Evolutionary conservation across 2,329 filamentous ascomycete genomes (phyloP).

Genomic region (Diaporthe capsici): DNA sequence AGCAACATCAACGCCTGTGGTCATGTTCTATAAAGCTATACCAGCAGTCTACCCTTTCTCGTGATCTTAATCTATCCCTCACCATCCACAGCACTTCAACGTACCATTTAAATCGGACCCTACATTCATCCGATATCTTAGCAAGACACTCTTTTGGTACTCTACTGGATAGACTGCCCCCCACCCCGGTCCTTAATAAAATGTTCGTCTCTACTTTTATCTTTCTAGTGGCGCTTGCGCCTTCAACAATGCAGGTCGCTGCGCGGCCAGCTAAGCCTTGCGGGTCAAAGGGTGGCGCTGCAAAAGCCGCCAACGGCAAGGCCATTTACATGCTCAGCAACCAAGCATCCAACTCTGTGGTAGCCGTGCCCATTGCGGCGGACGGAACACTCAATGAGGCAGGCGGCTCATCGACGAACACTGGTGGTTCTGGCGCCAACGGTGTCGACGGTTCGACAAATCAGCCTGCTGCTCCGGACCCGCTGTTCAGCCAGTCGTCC

Average conservation of each 20-base stretch:
- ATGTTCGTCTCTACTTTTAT: slow-evolving; percentile 7
- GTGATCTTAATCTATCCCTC: background rate
- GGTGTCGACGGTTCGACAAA: slow-evolving; percentile 55
- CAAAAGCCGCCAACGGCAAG: slow-evolving; percentile 49
- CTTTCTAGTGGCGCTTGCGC: background rate
- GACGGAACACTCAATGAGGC: slow-evolving; percentile 60
- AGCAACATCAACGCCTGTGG: too few relatives aligned
- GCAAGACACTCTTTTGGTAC: background rate
- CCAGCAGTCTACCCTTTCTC: background rate
- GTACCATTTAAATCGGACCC: background rate
- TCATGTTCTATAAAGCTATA: background rate
- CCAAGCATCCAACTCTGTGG: slow-evolving; percentile 61
- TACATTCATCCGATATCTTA: background rate
- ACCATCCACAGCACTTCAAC: background rate
- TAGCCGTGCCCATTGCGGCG: slow-evolving; percentile 61
- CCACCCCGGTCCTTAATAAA: background rate
- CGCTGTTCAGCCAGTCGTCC: slow-evolving; percentile 65
- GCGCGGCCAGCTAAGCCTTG: slow-evolving; percentile 10
- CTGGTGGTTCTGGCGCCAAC: slow-evolving; percentile 62
- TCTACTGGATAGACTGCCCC: slow-evolving; percentile 23
- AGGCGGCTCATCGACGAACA: slow-evolving; percentile 57
- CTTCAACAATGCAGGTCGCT: background rate
- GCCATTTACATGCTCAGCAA: slow-evolving; percentile 72
- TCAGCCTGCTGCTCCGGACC: slow-evolving; percentile 61
- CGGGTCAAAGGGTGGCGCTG: slow-evolving; percentile 1